Conservation (phyloP, 1,284 basidiomycete species). For the Mycosarcoma mackinlayi region DNA sequence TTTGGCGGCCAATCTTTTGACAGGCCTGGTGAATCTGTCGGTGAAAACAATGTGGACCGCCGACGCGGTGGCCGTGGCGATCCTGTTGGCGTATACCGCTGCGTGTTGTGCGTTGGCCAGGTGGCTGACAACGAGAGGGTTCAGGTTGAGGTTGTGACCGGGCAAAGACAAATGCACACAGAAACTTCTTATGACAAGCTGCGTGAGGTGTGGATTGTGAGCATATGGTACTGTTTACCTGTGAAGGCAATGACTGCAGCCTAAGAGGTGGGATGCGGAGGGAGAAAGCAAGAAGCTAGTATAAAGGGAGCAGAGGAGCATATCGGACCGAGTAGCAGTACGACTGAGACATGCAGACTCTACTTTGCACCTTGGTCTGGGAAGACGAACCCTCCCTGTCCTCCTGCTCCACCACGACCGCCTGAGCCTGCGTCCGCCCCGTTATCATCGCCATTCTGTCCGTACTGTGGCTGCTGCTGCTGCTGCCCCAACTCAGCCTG, state of each 20-base stretch:
- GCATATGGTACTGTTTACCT: too few relatives aligned
- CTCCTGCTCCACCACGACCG: background rate
- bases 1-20: constrained; percentile 86
- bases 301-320: background rate
- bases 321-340: background rate
- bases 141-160: constrained; percentile 35
- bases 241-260: too few relatives aligned
- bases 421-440: background rate
- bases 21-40: constrained; percentile 84
- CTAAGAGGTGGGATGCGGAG: background rate
- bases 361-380: background rate
- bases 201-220: background rate
- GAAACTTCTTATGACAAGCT: background rate
- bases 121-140: constrained; percentile 9
- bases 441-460: background rate
- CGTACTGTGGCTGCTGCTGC: too few relatives aligned
- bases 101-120: constrained; percentile 71
- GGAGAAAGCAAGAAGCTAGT: background rate
- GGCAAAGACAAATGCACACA: background rate
- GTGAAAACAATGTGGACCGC: constrained; percentile 84
- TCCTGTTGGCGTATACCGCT: constrained; percentile 77
- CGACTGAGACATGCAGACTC: background rate
- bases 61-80: constrained; percentile 74
- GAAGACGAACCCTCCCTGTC: constrained; percentile 4
- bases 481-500: background rate